These are phyloP conservation scores for Coprinopsis marcescibilis DNA, from an alignment of 768 basidiomycete genomes.

Conservation along the genomic window DNA sequence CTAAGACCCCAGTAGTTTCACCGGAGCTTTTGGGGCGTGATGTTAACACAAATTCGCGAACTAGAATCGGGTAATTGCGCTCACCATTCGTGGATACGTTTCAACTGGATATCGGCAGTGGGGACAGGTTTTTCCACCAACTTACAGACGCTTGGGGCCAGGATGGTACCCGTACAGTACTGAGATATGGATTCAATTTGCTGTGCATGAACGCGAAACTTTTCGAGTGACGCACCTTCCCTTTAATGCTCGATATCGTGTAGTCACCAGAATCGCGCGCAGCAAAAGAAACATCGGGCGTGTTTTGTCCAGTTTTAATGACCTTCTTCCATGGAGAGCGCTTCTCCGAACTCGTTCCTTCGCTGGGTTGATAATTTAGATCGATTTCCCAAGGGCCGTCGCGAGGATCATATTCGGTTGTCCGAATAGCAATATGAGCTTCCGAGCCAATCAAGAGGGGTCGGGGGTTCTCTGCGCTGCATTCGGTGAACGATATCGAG, in stretches of 20 bases:
- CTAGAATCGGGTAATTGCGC: constrained; percentile 9
- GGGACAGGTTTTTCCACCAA: constrained; percentile 75
- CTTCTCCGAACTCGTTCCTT: constrained; percentile 29
- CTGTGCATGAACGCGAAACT: no score
- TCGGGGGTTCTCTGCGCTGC: constrained; percentile 63
- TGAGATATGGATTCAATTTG: no score
- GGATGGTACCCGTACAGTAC: constrained; percentile 77
- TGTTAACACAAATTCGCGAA: not conserved
- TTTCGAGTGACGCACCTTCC: no score
- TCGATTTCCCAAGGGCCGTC: constrained; percentile 67
- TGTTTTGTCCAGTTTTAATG: constrained; percentile 42
- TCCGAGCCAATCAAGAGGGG: constrained; percentile 70
- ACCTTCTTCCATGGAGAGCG: constrained; percentile 60
- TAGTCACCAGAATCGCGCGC: constrained; percentile 74
- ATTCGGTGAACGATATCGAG: constrained; percentile 64
- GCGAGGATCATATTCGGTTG: constrained; percentile 50
- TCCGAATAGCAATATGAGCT: constrained; percentile 46
- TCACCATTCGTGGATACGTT: constrained; percentile 87
- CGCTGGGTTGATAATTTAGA: constrained; percentile 53
- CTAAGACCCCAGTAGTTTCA: constrained; percentile 88
- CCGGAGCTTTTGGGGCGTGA: constrained; percentile 52
- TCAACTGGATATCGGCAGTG: constrained; percentile 82
- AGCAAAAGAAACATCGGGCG: constrained; percentile 39
- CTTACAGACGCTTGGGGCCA: constrained; percentile 75
- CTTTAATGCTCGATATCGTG: constrained; percentile 60